phyloP scores from a whole-genome alignment of 192 early-diverging fungal species.

The Gigaspora rosea region DNA sequence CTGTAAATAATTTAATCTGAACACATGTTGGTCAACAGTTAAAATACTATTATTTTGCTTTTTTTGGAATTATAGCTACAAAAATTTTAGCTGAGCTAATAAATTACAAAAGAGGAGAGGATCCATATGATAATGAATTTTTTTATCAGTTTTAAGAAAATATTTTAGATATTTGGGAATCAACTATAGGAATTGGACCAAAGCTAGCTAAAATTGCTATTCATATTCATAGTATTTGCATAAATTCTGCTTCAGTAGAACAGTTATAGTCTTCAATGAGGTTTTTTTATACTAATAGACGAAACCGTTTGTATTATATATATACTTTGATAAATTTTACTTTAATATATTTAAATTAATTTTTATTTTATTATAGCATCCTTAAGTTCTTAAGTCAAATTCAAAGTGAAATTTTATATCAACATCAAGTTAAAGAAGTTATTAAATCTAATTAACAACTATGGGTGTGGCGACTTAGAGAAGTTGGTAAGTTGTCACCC shows the following conservation, averaged over 20 bases:
- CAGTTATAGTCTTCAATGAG: background rate
- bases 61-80: background rate
- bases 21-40: conserved; percentile 3
- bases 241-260: background rate
- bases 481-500: too few species aligned
- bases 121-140: conserved; percentile 18
- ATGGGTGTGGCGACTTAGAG: too few species aligned
- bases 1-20: background rate
- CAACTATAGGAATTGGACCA: background rate
- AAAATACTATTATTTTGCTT: background rate
- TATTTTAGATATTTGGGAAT: conserved; percentile 2
- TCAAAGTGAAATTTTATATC: too few species aligned
- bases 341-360: too few species aligned
- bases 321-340: background rate
- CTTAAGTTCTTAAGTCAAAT: too few species aligned
- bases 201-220: conserved; percentile 1
- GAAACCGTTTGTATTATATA: background rate
- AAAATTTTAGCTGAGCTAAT: conserved; percentile 13
- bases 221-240: background rate
- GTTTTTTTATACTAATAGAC: background rate
- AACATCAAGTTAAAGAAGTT: too few species aligned
- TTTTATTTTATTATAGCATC: too few species aligned
- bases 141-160: background rate
- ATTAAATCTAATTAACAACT: too few species aligned
- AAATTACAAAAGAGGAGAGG: background rate